Conservation (phyloP, 768 basidiomycete genomes). For the Saitozyma sp. region DNA sequence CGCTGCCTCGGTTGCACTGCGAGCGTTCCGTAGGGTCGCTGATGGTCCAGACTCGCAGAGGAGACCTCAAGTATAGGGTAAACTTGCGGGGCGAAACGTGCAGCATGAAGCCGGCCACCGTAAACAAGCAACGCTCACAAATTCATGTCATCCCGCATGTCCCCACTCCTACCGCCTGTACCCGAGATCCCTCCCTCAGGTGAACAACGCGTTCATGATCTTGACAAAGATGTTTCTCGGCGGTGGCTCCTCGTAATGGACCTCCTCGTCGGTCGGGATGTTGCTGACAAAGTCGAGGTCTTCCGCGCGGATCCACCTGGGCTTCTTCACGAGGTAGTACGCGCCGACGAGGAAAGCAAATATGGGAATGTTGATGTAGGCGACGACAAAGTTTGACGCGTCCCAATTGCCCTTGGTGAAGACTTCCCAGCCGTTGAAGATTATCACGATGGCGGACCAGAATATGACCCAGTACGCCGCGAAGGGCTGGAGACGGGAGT, state of each 20-base stretch:
- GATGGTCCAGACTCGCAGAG: too few relatives aligned
- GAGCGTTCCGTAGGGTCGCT: too few relatives aligned
- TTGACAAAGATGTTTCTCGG: conserved; percentile 24
- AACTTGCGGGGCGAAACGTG: too few relatives aligned
- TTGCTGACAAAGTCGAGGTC: conserved; percentile 35
- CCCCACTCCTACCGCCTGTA: too few relatives aligned
- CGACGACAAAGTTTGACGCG: conserved; percentile 27
- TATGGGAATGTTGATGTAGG: conserved; percentile 32
- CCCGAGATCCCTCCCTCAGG: conserved; percentile 2
- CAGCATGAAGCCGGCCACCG: too few relatives aligned
- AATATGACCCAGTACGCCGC: conserved; percentile 34
- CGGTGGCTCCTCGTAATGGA: conserved; percentile 26
- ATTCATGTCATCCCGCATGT: too few relatives aligned
- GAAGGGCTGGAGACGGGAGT: conserved; percentile 21
- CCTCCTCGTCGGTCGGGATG: conserved; percentile 27
- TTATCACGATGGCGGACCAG: conserved; percentile 21
- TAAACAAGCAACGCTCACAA: too few relatives aligned
- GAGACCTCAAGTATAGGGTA: too few relatives aligned
- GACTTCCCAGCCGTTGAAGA: conserved; percentile 43
- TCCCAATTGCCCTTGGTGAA: conserved; percentile 38
- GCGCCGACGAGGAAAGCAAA: conserved; percentile 17
- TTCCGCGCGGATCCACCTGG: conserved; percentile 2
- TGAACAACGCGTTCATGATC: conserved; percentile 24
- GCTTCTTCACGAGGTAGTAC: conserved; percentile 21
- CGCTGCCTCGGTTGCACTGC: too few relatives aligned